A percentile compares a stretch with the other conserved stretches of the same genome.
phyloP scores from a whole-genome alignment of 148 eudicot species.

The Euryodendron excelsum region DNA sequence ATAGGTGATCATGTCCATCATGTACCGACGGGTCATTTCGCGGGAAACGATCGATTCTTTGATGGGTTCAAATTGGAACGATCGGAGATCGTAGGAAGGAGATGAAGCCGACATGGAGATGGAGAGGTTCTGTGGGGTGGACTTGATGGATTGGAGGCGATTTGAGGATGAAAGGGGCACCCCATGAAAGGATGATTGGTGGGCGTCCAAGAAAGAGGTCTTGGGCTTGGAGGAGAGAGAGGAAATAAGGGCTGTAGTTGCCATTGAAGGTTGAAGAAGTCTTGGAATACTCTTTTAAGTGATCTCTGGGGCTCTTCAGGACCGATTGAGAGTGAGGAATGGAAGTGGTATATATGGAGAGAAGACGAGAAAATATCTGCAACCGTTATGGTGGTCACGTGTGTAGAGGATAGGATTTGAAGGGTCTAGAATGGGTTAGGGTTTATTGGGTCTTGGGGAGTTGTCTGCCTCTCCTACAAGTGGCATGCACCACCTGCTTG shows the following conservation, averaged over 20 bases:
- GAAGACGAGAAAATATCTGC: slow-evolving; percentile 5
- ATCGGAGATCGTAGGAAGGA: slow-evolving; percentile 53
- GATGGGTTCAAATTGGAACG: slow-evolving; percentile 70
- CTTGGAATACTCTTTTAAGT: too few species aligned
- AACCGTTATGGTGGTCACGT: not conserved
- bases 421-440: slow-evolving; percentile 13
- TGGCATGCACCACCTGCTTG: not conserved
- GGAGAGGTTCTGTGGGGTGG: slow-evolving; percentile 24
- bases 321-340: not conserved
- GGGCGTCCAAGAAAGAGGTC: slow-evolving; percentile 18
- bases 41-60: slow-evolving; percentile 88
- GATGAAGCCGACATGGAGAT: slow-evolving; percentile 42
- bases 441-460: not conserved
- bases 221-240: slow-evolving; percentile 27
- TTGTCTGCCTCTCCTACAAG: not conserved
- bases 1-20: slow-evolving; percentile 86
- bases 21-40: slow-evolving; percentile 93
- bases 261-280: slow-evolving; percentile 25
- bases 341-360: not conserved
- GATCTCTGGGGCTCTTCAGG: too few species aligned
- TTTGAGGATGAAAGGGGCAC: slow-evolving; percentile 19
- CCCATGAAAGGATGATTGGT: slow-evolving; percentile 37
- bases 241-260: slow-evolving; percentile 41
- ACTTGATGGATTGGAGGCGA: slow-evolving; percentile 26
- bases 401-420: slow-evolving; percentile 23